Percentiles rank a stretch among this genome's conserved stretches.
These are phyloP conservation scores for Pseudogymnoascus sp. DNA, from an alignment of 2,329 filamentous ascomycete species.

Conservation along the genomic window DNA sequence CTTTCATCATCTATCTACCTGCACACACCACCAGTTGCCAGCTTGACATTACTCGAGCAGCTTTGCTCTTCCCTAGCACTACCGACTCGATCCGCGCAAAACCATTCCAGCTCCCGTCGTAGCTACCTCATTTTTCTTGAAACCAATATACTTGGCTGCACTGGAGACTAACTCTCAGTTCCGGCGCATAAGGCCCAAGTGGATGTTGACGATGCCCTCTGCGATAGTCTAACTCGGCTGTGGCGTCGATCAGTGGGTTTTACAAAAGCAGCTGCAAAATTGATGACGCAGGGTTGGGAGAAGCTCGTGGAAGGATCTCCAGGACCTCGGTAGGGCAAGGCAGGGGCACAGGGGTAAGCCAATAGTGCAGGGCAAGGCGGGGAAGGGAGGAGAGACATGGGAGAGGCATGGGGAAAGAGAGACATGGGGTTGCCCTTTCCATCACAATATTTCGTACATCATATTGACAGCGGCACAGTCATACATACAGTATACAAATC, in stretches of 20 bases:
- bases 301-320: neutral
- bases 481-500: no score
- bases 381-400: neutral
- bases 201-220: neutral
- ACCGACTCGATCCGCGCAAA: neutral
- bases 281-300: neutral
- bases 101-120: neutral
- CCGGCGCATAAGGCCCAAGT: neutral
- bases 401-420: neutral
- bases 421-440: neutral
- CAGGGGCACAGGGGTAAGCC: conserved; percentile 1
- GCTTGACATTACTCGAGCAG: neutral
- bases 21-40: neutral
- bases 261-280: neutral
- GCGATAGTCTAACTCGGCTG: neutral
- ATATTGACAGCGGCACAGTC: conserved; percentile 3
- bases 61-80: neutral
- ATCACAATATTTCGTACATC: neutral
- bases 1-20: neutral
- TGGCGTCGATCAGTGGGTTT: neutral
- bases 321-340: neutral
- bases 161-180: neutral
- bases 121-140: neutral
- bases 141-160: neutral
- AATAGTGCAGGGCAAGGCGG: neutral